Conservation (phyloP, 2,329 filamentous ascomycete species). For the Fusarium tricinctum region DNA sequence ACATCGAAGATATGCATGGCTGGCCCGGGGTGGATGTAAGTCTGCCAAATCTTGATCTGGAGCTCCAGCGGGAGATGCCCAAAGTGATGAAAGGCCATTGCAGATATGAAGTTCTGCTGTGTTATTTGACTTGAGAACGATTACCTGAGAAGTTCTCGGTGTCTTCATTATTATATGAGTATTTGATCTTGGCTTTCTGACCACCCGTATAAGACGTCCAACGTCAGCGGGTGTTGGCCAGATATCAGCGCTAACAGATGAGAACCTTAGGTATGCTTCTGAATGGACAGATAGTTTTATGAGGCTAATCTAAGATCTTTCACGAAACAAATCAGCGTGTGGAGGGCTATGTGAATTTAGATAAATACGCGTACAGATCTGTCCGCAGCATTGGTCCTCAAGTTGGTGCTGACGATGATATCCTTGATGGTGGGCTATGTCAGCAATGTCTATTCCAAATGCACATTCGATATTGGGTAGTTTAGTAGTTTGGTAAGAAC, state of each 20-base stretch:
- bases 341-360: not conserved
- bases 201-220: not conserved
- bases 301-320: slow-evolving; percentile 7
- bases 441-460: not conserved
- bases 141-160: not conserved
- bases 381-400: not conserved
- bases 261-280: not conserved
- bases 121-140: not conserved
- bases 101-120: not conserved
- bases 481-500: not conserved
- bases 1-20: slow-evolving; percentile 51
- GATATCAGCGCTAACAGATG: slow-evolving; percentile 30
- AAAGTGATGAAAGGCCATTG: slow-evolving; percentile 46
- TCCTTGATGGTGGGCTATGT: not conserved
- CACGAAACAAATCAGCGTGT: slow-evolving; percentile 5
- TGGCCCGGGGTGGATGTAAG: slow-evolving; percentile 28
- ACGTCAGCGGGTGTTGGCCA: slow-evolving; percentile 12
- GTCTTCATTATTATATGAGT: not conserved
- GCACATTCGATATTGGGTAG: not conserved
- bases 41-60: slow-evolving; percentile 46
- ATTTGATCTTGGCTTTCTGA: not conserved
- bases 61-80: slow-evolving; percentile 43
- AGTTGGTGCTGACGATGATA: not conserved
- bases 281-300: not conserved
- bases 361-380: not conserved